Conservation (phyloP, 169 alveolate species). For the Plasmodium vinckei region DNA sequence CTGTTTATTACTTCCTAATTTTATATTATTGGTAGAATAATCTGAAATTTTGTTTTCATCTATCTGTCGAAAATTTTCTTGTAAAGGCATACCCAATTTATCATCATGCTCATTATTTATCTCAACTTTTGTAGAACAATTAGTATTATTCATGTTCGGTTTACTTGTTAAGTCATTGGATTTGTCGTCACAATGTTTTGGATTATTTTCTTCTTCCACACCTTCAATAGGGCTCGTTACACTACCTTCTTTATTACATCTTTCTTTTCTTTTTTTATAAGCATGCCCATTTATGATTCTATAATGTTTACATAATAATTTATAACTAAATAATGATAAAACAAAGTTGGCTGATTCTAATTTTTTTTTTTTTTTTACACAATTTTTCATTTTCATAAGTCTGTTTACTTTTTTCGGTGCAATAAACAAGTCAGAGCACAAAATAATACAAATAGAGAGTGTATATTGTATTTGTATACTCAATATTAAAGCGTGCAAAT, state of each 20-base stretch:
- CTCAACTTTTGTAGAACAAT: too few relatives aligned
- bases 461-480: slow-evolving; percentile 75
- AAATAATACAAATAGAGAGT: slow-evolving; percentile 46
- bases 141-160: background rate
- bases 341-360: background rate
- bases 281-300: slow-evolving; percentile 26
- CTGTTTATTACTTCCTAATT: too few relatives aligned
- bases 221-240: background rate
- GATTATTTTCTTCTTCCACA: background rate
- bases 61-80: background rate
- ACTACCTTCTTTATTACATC: background rate
- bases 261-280: too few relatives aligned
- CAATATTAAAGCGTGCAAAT: slow-evolving; percentile 47
- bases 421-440: slow-evolving; percentile 56
- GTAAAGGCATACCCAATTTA: background rate
- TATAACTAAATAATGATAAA: slow-evolving; percentile 27
- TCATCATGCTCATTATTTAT: background rate
- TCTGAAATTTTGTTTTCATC: background rate
- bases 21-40: background rate
- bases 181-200: background rate
- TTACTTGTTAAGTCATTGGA: background rate
- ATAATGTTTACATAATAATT: slow-evolving; percentile 49
- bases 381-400: slow-evolving; percentile 14
- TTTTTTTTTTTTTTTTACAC: background rate
- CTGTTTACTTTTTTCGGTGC: slow-evolving; percentile 34